Conservation (phyloP, 2,329 filamentous ascomycete species). For the Alternaria ethzedia region DNA sequence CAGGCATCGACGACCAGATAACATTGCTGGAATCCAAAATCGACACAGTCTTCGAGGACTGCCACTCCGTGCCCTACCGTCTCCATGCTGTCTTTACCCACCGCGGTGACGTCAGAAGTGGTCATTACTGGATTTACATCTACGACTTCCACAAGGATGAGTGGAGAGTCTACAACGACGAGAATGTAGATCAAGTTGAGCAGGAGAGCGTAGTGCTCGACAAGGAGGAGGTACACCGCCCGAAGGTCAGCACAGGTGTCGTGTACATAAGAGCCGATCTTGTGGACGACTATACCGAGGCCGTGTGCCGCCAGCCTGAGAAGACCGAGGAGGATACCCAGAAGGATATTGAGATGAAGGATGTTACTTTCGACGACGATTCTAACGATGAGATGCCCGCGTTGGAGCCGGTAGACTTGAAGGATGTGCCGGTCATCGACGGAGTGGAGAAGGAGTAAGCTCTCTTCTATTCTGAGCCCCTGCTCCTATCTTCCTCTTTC, state of each 20-base stretch:
- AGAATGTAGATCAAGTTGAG: constrained; percentile 73
- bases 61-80: constrained; percentile 73
- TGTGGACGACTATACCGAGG: constrained; percentile 65
- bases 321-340: neutral
- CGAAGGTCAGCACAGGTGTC: constrained; percentile 63
- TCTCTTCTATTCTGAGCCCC: constrained; percentile 3
- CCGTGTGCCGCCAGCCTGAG: constrained; percentile 49
- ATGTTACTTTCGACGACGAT: constrained; percentile 18
- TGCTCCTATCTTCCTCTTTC: neutral
- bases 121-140: constrained; percentile 98
- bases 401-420: constrained; percentile 8
- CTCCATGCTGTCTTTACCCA: constrained; percentile 95
- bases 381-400: constrained; percentile 11
- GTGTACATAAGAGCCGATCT: constrained; percentile 78
- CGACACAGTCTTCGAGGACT: constrained; percentile 66
- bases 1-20: constrained; percentile 48
- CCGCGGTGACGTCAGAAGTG: constrained; percentile 67
- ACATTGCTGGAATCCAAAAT: constrained; percentile 57
- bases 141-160: constrained; percentile 80
- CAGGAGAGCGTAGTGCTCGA: constrained; percentile 73
- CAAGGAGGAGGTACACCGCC: constrained; percentile 64
- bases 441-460: constrained; percentile 38
- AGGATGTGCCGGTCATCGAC: constrained; percentile 32
- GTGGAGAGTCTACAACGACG: constrained; percentile 96
- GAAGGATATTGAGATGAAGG: constrained; percentile 7